Conservation (phyloP, 2,329 filamentous ascomycete genomes). For the Elsinoe perseae region DNA sequence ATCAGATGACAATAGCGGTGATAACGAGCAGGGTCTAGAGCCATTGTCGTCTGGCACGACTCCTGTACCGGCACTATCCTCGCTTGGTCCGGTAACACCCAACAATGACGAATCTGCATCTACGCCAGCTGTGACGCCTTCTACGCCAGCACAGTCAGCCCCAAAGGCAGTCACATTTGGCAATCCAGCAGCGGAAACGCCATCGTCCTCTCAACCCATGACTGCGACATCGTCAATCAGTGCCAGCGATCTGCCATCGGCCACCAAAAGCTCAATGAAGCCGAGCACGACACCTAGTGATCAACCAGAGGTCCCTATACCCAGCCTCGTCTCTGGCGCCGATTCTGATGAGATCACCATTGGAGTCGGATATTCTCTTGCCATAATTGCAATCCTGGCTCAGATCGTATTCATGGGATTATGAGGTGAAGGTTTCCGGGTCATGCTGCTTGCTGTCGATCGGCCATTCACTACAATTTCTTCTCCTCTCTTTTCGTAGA, state of each 20-base stretch:
- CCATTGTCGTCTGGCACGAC: not conserved
- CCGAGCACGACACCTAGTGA: not conserved
- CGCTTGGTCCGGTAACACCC: not conserved
- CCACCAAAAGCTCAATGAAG: not conserved
- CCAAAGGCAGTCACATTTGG: not conserved
- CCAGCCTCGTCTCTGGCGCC: constrained; percentile 4
- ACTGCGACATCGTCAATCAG: not conserved
- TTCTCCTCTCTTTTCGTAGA: not conserved
- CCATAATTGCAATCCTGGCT: not conserved
- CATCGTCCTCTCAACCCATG: not conserved
- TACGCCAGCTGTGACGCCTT: not conserved
- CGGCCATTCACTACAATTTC: not conserved
- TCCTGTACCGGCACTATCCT: not conserved
- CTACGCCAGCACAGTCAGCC: not conserved
- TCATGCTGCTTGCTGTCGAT: not conserved
- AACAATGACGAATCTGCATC: not conserved
- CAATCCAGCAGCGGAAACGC: not conserved
- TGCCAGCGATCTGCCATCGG: not conserved
- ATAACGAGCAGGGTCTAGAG: not conserved
- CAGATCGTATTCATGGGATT: constrained; percentile 2
- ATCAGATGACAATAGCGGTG: not conserved
- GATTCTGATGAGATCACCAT: constrained; percentile 3
- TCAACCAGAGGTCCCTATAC: not conserved
- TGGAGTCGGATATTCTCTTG: not conserved
- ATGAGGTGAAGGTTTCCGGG: not conserved